Conservation (phyloP, 1,139 yeast genomes). For the Diutina sp. region DNA sequence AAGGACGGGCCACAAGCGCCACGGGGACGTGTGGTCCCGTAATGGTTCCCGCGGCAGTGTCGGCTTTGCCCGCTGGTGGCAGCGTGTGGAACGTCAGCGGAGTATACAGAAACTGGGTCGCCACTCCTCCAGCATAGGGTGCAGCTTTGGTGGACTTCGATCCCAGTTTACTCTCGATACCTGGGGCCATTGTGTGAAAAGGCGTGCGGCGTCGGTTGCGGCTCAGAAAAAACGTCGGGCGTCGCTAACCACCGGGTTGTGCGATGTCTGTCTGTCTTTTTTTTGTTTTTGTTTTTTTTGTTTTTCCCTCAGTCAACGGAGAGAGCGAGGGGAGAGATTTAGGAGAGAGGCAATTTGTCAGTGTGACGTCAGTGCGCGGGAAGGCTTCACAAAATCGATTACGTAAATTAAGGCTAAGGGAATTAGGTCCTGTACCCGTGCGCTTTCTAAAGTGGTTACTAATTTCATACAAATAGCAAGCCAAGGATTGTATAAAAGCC, state of each 20-base stretch:
- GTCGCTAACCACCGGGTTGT: neutral
- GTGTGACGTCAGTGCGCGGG: neutral
- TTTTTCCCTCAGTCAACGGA: too few relatives aligned
- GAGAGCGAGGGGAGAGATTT: neutral
- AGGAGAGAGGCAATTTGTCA: neutral
- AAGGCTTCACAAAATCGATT: neutral
- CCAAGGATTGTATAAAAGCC: neutral
- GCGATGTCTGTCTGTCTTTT: neutral
- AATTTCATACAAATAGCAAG: neutral
- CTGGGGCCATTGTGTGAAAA: neutral
- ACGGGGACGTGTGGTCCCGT: neutral
- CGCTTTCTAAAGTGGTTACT: neutral
- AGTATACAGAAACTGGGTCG: neutral
- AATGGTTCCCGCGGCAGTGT: neutral
- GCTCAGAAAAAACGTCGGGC: neutral
- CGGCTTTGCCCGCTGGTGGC: neutral
- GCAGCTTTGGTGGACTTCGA: neutral
- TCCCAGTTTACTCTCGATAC: neutral
- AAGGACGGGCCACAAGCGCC: neutral
- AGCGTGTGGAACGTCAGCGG: neutral
- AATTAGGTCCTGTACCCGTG: neutral
- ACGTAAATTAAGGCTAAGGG: neutral
- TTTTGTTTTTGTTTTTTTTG: too few relatives aligned
- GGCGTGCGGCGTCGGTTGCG: conserved; percentile 1
- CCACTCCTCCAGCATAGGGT: neutral